Percentiles rank a stretch among this genome's conserved stretches.
These are phyloP conservation scores for Saussurea involucrata DNA, from an alignment of 129 eudicot genomes.

Conservation along the genomic window DNA sequence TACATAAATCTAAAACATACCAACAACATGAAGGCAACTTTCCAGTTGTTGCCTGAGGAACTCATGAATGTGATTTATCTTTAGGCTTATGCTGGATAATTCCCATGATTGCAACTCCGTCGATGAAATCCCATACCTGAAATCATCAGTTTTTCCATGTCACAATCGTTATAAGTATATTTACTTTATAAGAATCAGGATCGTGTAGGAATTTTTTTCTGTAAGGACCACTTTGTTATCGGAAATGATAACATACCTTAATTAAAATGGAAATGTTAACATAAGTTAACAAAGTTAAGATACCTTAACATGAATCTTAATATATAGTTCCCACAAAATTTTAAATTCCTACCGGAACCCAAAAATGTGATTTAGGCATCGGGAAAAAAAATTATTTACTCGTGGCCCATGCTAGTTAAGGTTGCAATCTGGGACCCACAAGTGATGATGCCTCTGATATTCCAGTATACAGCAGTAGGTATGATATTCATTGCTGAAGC, in stretches of 20 bases:
- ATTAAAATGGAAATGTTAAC: too few relatives aligned
- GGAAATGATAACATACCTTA: too few relatives aligned
- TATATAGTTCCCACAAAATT: too few relatives aligned
- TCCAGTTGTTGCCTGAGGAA: constrained; percentile 36
- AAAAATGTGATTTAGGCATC: neutral
- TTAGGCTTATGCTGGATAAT: constrained; percentile 46
- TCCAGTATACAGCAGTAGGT: constrained; percentile 77
- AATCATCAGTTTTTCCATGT: neutral
- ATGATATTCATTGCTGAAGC: constrained; percentile 42
- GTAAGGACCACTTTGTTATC: too few relatives aligned
- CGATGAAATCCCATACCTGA: constrained; percentile 49
- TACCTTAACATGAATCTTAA: too few relatives aligned
- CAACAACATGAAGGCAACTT: constrained; percentile 34
- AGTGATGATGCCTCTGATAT: constrained; percentile 47
- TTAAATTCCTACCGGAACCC: too few relatives aligned
- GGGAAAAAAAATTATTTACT: constrained; percentile 32
- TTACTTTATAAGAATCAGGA: neutral
- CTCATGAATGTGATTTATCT: constrained; percentile 57
- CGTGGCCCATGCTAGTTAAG: constrained; percentile 60
- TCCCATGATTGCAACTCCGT: constrained; percentile 60
- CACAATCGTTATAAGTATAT: neutral
- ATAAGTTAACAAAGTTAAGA: too few relatives aligned
- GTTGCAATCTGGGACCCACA: constrained; percentile 51
- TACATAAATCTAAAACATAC: constrained; percentile 15
- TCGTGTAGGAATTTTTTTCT: neutral